Base-by-base conservation (phyloP, 1,139 yeast species). In the Trichomonascaceae sp. region DNA sequence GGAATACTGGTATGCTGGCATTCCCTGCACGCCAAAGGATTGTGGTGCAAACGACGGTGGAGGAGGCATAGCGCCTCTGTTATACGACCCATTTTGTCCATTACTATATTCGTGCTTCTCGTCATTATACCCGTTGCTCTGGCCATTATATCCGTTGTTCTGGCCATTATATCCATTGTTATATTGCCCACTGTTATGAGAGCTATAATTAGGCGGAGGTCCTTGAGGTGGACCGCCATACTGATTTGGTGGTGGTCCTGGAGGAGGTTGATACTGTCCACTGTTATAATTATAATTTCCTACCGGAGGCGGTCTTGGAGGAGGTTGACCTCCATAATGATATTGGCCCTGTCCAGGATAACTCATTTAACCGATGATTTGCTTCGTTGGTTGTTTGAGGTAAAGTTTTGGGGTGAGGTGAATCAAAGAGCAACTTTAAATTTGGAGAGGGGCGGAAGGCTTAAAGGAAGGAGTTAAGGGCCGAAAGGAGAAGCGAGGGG, bases 1-100 rank as follows among this genome's bases (percentile, higher is more conserved):
- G 43, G 96, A 87, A 72, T 86, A 87, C 67, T 83, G 85, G 69
- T 73, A 85, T 50, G 74, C 72, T 64, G 62, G 63, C 24, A 62
- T 58, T 19, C 62, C 62, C 15, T 60, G 62, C 3, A 62, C 62
- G 30, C 75, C 76, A 55, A 70, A 72, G 4, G 70, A 63, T 60
- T 74, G 78, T 39, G 71, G 69, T 45, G 62, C 63, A 6, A 70
- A 61, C 2, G 74, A 63, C 10, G 77, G 76, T 6, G 65, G 55
- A 3, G 57, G 57, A n/a, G 51, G 46, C 27, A 19, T 48, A 49
- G 53, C 57, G n/a, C 55, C 56, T 44, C 54, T 45, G 58, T 20
- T 58, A 59, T 30, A 57, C 58, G n/a, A 51, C 52, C 32, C 43
- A 27, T 47, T 15, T 9, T 38, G 24, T 13, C 53, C 53, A 15